Evolutionary conservation across 129 eudicot genomes (phyloP), one percentile per base, ranked within the genome.

Genomic region (Flaveria ramosissima): DNA sequence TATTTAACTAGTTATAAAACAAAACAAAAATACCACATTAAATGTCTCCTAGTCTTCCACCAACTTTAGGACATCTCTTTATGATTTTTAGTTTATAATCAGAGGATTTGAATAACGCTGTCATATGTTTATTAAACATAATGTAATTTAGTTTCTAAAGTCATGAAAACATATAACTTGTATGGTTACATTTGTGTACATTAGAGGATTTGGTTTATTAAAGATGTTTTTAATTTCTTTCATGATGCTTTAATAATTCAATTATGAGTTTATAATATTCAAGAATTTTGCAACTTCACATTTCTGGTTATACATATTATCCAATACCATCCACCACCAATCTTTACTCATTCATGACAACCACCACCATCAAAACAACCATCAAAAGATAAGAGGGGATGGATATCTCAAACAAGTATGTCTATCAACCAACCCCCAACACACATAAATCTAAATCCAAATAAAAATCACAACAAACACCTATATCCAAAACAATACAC

Each of bases 321-420:
- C 67, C 42, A 61, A 61, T 61, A 61, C 67, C n/a, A 61, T 39
- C 65, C 36, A 61, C 42, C 67, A 61, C 42, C 42, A 61, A 59
- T n/a, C 42, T 17, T 26, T 24, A 8, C 19, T 61, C 67, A 61
- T 61, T 61, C 67, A 26, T 61, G 67, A 61, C 67, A 61, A 61
- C 41, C 19, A 61, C 41, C 42, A 60, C 65, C 65, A 24, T 39
- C 41, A 5, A 60, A 60, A 11, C 2, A 24, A 23, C 15, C 1
- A 11, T 3, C 27, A 61, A 1, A 10, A 23, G 42, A 26, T 26
- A 26, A 55, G 24, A 19, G 24, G 3, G 3, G 23, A 16, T 4
- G 5, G 23, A n/a, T 4, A 5, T 7, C 23, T n/a, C 9, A 52
- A 52, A 52, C 60, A 52, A 52, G 60, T 59, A 20, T 57, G 65